Percentiles rank a stretch among this genome's conserved stretches.
phyloP scores from a whole-genome alignment of 176 grass and related monocot species.

The Eleusine coracana region DNA sequence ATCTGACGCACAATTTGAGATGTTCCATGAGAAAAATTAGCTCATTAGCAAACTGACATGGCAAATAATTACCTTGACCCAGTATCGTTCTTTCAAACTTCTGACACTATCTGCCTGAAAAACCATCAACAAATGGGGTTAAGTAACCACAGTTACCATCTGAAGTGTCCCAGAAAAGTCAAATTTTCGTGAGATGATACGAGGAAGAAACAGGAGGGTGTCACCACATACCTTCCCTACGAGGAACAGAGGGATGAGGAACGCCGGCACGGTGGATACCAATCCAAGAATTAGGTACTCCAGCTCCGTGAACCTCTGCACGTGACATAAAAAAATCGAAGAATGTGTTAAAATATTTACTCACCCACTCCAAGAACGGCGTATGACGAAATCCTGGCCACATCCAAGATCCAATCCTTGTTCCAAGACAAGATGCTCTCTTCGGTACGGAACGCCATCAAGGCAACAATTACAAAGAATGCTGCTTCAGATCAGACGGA shows the following conservation, averaged over 20 bases:
- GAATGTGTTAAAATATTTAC: not conserved
- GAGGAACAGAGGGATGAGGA: constrained; percentile 75
- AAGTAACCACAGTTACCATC: not conserved
- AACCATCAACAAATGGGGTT: not conserved
- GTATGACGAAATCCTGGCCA: not conserved
- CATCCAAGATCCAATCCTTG: constrained; percentile 18
- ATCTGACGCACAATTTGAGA: not conserved
- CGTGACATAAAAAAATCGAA: constrained; percentile 24
- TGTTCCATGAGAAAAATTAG: not conserved
- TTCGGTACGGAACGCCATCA: not conserved
- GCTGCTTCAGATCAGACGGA: not conserved
- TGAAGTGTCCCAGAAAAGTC: not conserved
- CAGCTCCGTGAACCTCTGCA: constrained; percentile 88
- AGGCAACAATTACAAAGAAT: not conserved
- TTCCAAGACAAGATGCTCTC: not conserved
- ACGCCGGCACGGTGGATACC: constrained; percentile 75
- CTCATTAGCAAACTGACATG: constrained; percentile 5
- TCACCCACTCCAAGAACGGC: not conserved
- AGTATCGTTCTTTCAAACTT: constrained; percentile 75
- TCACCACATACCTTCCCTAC: constrained; percentile 69
- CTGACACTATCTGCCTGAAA: constrained; percentile 73
- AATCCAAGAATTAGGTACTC: constrained; percentile 85
- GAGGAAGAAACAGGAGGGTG: not conserved
- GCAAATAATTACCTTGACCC: constrained; percentile 82
- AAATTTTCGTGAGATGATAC: not conserved